Base-by-base conservation (phyloP, 208 protist genomes). In the Trypanosoma theileri region DNA sequence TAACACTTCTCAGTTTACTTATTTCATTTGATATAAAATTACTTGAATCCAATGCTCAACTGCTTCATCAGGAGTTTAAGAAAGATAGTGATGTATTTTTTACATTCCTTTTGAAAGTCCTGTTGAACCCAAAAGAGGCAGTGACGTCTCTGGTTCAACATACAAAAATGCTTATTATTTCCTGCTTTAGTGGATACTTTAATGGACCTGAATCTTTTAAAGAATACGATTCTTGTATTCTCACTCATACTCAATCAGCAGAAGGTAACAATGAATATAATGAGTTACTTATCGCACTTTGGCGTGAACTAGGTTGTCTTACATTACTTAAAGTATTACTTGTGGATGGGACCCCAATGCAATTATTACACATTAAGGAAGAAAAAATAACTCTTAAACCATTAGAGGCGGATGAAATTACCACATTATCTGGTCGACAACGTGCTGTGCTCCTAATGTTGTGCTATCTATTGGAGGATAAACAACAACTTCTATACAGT, bases 241-340 rank as follows among this genome's bases (percentile, higher is more conserved):
- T 24, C 35, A n/a, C 4, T 44, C 52, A n/a, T 35, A 58, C 17
- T 52, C 11, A 14, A 42, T 22, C 24, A 66, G 4, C 48, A 17
- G 50, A 59, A 10, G 59, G 56, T 44, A 42, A 72, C 17, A 59
- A 17, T 26, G 66, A 58, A n/a, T 58, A 22, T 3, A 21, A 71
- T 60, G 46, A 46, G 22, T 22, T 66, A 13, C 65, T 74, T 52
- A 74, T 84, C 12, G 17, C 63, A 3, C 21, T 91, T 26, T 94
- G 88, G 88, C 66, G 64, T 44, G 74, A 79, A 35, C 21, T 88
- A 12, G 83, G 83, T 6, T 85, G 80, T 44, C 59, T 91, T 26
- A 86, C 85, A 48, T 61, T 94, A 10, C 66, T 89, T n/a, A 85
- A 87, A 54, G 16, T 77, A 9, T 66, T 94, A 2, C 45, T 93